Conservation (phyloP, 1,284 basidiomycete genomes). For the Cryptococcus sp. region DNA sequence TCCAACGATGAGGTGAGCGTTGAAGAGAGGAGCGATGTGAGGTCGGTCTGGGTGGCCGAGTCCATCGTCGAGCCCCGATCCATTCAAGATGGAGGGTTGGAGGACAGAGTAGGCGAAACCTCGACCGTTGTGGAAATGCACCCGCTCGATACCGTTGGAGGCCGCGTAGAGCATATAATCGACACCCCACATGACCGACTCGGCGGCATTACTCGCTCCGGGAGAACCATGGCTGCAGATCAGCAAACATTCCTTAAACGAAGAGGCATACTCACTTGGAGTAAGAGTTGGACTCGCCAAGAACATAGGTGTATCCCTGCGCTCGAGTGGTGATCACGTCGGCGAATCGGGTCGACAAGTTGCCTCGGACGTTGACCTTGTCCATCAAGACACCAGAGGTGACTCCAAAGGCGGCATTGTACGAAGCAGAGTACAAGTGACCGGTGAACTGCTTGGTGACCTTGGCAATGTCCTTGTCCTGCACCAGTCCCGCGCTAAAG, state of each 20-base stretch:
- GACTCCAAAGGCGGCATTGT: background rate
- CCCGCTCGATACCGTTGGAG: conserved; percentile 43
- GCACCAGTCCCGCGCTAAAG: conserved; percentile 8
- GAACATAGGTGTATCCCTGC: conserved; percentile 57
- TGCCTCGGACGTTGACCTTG: conserved; percentile 7
- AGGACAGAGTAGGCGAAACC: conserved; percentile 50
- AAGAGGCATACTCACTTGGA: conserved; percentile 13
- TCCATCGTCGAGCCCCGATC: conserved; percentile 49
- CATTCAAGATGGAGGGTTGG: too few relatives aligned
- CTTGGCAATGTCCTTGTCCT: conserved; percentile 1
- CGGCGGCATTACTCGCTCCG: conserved; percentile 62
- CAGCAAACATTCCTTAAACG: background rate
- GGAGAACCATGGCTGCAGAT: conserved; percentile 54
- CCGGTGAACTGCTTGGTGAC: conserved; percentile 1
- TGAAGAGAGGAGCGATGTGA: conserved; percentile 59
- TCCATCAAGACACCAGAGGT: conserved; percentile 10
- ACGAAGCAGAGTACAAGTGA: conserved; percentile 5
- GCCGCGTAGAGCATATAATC: conserved; percentile 58
- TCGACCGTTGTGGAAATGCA: conserved; percentile 49
- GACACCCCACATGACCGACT: conserved; percentile 61
- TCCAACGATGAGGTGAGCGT: conserved; percentile 55
- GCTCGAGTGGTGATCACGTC: conserved; percentile 53
- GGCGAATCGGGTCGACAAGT: conserved; percentile 41
- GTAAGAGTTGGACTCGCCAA: conserved; percentile 24
- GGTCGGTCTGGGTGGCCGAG: conserved; percentile 25